A percentile compares a stretch with the other conserved stretches of the same genome.
Evolutionary conservation across 139 green algal species (phyloP).

Genomic region (Tetradesmus lagerheimii): DNA sequence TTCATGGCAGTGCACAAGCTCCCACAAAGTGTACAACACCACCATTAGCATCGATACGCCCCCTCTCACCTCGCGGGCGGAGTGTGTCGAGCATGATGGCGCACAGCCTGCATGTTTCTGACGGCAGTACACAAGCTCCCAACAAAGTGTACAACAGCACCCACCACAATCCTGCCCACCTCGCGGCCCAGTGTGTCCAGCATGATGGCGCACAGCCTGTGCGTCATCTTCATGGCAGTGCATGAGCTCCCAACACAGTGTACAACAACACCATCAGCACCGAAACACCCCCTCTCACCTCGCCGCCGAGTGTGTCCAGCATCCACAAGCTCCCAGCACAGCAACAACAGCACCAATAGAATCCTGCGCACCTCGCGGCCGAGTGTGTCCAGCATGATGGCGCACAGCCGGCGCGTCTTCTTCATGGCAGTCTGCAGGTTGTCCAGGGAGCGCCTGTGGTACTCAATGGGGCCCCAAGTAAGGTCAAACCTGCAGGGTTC

Average conservation of each 20-base stretch:
- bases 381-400: conserved; percentile 88
- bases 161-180: conserved; percentile 63
- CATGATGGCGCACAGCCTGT: conserved; percentile 84
- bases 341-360: neutral
- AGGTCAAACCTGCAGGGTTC: conserved; percentile 75
- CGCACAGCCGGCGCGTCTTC: conserved; percentile 76
- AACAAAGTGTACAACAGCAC: neutral
- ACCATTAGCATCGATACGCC: too few species aligned
- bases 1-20: conserved; percentile 84
- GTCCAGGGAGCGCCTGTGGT: conserved; percentile 79
- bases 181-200: conserved; percentile 87
- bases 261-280: too few species aligned
- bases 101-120: too few species aligned
- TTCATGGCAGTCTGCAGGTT: conserved; percentile 86
- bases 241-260: conserved; percentile 71
- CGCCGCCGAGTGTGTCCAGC: too few species aligned
- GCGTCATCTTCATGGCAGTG: conserved; percentile 77
- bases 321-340: too few species aligned
- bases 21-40: too few species aligned
- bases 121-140: too few species aligned
- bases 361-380: conserved; percentile 78
- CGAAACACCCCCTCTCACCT: too few species aligned
- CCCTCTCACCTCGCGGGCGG: too few species aligned
- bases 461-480: conserved; percentile 83
- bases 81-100: too few species aligned